Evolutionary conservation across 805 yeast genomes (phyloP), one percentile per base, ranked within the genome.

Genomic region (Candida morakotiae): DNA sequence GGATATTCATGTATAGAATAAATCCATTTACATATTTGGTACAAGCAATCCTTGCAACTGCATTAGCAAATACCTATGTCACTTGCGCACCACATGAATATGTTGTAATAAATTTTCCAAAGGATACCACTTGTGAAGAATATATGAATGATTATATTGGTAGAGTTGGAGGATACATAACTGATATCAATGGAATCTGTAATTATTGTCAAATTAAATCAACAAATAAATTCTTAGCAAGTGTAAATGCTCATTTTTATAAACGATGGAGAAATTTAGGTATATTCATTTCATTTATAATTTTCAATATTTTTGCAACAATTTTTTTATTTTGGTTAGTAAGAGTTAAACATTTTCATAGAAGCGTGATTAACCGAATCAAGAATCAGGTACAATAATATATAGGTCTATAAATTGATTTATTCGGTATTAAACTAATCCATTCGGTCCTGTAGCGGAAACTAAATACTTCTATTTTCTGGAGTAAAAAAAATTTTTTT

Each of bases 1-100:
- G 94, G 94, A 77, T 74, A 31, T 86, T 83, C 56, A 83, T 86
- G 88, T 81, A 83, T 74, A 73, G 82, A 47, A 69, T 68, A 13
- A 80, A 85, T 19, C 94, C 84, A 8, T 72, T 73, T 59, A 83
- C 91, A 1, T 86, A 86, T 53, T 75, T 81, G 55, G 64, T 85
- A 40, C 78, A 75, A 44, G 67, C 75, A 35, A 64, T 82, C 41
- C 62, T 79, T 31, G 32, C 67, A 62, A 16, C 59, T 54, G 18
- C 66, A 71, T 35, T 61, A 71, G 46, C 81, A 44, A 71, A 67
- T 23, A 64, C 73, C 43, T 52, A 58, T 22, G 80, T 84, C 9
- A 49, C 40, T 9, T 63, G 71, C 48, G 19, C 52, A n/a, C 16
- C 37, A n/a, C 32, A 44, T 14, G 69, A 64, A 39, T 46, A 55